Evolutionary conservation across 176 grass and related monocot species (phyloP).

Genomic region (Tillandsia fasciculata): DNA sequence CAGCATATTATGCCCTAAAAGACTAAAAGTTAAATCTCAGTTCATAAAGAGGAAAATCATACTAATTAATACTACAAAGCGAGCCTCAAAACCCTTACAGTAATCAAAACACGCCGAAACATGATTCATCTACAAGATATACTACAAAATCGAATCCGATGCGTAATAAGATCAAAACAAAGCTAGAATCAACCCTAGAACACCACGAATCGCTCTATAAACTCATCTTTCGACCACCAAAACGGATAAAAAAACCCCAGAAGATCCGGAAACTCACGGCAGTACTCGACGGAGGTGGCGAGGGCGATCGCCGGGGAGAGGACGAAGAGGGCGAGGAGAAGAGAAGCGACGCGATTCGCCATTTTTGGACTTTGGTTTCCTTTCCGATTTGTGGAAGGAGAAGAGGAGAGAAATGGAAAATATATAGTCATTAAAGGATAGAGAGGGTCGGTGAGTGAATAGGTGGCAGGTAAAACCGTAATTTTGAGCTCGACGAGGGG

Average conservation of each 20-base stretch:
- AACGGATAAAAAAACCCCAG: too few species aligned
- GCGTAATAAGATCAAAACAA: background rate
- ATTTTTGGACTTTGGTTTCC: slow-evolving; percentile 6
- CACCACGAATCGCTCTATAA: background rate
- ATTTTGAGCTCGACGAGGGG: too few species aligned
- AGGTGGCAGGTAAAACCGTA: too few species aligned
- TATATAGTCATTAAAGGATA: too few species aligned
- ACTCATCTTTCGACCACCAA: background rate
- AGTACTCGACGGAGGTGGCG: slow-evolving; percentile 33
- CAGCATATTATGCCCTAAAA: too few species aligned
- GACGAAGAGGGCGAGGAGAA: slow-evolving; percentile 14
- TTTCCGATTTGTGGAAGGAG: background rate
- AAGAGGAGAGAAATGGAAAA: background rate
- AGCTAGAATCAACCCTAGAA: background rate
- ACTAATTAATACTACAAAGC: too few species aligned
- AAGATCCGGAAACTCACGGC: slow-evolving; percentile 28
- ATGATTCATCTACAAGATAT: too few species aligned
- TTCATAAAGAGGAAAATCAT: too few species aligned
- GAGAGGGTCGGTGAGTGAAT: too few species aligned
- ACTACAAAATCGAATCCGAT: background rate
- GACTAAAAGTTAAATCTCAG: too few species aligned
- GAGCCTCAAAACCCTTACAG: too few species aligned
- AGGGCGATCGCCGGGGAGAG: slow-evolving; percentile 16
- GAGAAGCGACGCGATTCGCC: slow-evolving; percentile 27
- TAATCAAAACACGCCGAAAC: too few species aligned